Percentiles rank a stretch among this genome's conserved stretches.
Conservation (phyloP, 768 basidiomycete species). For the Dioszegia hungarica region DNA sequence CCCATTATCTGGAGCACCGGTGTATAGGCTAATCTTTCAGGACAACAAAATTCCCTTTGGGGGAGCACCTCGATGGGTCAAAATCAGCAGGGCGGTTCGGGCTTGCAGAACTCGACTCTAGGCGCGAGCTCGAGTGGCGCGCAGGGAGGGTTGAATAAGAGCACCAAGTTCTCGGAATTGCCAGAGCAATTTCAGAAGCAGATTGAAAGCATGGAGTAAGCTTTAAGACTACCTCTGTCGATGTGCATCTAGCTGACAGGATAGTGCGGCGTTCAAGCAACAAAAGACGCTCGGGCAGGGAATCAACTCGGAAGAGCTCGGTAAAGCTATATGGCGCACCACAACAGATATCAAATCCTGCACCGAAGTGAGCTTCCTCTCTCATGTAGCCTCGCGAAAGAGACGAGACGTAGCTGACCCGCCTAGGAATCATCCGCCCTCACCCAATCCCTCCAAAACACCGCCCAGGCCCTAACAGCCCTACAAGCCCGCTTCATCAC, state of each 20-base stretch:
- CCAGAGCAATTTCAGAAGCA: slow-evolving; percentile 30
- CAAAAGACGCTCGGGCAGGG: slow-evolving; percentile 29
- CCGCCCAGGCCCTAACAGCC: slow-evolving; percentile 3
- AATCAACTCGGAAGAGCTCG: slow-evolving; percentile 28
- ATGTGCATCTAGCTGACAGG: not conserved
- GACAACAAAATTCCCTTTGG: no score
- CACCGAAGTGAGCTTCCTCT: slow-evolving; percentile 20
- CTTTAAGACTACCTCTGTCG: not conserved
- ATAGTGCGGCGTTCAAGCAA: slow-evolving; percentile 28
- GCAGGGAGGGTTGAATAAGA: slow-evolving; percentile 23
- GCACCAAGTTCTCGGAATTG: slow-evolving; percentile 35
- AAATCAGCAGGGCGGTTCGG: no score
- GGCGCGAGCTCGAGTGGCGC: not conserved
- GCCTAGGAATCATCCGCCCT: slow-evolving; percentile 34
- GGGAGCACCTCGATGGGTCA: no score
- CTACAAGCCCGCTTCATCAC: slow-evolving; percentile 23
- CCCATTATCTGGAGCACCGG: no score
- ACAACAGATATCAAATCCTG: slow-evolving; percentile 29
- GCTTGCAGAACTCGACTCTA: slow-evolving; percentile 1
- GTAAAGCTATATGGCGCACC: slow-evolving; percentile 37
- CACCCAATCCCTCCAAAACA: slow-evolving; percentile 17
- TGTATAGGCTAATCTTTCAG: no score
- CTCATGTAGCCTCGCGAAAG: no score
- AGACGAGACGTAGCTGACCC: not conserved
- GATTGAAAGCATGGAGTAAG: slow-evolving; percentile 41